Percentiles rank a stretch among this genome's conserved stretches.
Conservation (phyloP, 1,284 basidiomycete species). For the Austroboletus novae-zelandiae region DNA sequence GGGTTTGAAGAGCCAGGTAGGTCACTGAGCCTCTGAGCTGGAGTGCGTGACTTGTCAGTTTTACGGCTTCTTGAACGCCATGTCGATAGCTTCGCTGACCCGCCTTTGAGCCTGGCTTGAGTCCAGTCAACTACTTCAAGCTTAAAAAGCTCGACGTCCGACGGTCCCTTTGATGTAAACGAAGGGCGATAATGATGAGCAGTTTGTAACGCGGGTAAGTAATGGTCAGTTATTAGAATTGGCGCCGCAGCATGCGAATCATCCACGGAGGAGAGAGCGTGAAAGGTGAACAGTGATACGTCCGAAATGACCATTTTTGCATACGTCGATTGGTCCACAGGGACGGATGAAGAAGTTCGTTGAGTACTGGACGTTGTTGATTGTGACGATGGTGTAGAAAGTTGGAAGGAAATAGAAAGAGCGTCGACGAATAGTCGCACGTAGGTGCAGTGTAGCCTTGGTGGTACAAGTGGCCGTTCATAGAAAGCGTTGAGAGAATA, state of each 20-base stretch:
- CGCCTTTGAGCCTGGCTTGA: constrained; percentile 36
- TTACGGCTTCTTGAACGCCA: constrained; percentile 52
- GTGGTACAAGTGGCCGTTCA: constrained; percentile 54
- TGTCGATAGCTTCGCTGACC: constrained; percentile 52
- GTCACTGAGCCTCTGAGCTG: constrained; percentile 14
- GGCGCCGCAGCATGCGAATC: constrained; percentile 46
- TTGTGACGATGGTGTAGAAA: constrained; percentile 14
- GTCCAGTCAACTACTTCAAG: constrained; percentile 69
- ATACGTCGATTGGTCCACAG: constrained; percentile 25
- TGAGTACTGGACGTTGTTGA: constrained; percentile 3
- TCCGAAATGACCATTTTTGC: constrained; percentile 40
- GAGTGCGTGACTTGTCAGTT: constrained; percentile 14
- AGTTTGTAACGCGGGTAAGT: constrained; percentile 52
- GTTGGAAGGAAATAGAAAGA: constrained; percentile 37
- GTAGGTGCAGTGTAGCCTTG: constrained; percentile 47
- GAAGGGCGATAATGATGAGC: constrained; percentile 42
- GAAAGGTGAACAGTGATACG: constrained; percentile 52
- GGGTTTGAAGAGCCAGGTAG: constrained; percentile 25
- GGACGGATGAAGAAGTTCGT: constrained; percentile 3
- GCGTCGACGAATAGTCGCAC: constrained; percentile 57
- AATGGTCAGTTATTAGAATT: constrained; percentile 61
- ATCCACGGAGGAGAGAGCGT: constrained; percentile 18
- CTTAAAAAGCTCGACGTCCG: constrained; percentile 40
- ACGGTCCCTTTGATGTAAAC: constrained; percentile 17
- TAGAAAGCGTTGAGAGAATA: constrained; percentile 42